Conservation (phyloP, 345 rosid genomes). For the Gossypium herbaceum region DNA sequence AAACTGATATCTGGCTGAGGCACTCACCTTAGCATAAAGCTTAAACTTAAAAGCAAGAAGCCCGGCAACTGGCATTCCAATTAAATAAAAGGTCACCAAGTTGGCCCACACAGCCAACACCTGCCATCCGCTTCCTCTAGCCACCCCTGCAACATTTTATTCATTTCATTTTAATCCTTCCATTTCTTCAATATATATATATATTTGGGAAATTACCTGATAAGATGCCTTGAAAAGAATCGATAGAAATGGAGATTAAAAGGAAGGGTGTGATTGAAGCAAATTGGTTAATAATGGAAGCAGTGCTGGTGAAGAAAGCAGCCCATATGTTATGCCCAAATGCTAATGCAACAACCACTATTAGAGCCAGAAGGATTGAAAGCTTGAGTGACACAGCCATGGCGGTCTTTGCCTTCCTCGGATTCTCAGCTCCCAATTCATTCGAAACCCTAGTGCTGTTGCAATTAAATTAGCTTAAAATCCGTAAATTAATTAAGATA, state of each 20-base stretch:
- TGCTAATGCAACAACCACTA: conserved; percentile 37
- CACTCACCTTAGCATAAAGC: conserved; percentile 44
- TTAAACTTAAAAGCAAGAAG: conserved; percentile 54
- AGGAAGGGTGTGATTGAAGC: conserved; percentile 57
- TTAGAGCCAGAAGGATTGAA: conserved; percentile 46
- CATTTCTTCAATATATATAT: too few species aligned
- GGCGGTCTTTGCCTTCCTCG: conserved; percentile 46
- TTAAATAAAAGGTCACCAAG: conserved; percentile 40
- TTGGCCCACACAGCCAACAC: conserved; percentile 49
- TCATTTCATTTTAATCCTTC: not conserved
- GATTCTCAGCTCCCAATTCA: conserved; percentile 62
- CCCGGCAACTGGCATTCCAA: conserved; percentile 54
- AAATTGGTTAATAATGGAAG: conserved; percentile 35
- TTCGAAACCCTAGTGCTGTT: conserved; percentile 80
- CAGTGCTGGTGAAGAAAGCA: conserved; percentile 46
- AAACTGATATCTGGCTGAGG: too few species aligned
- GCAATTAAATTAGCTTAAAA: not conserved
- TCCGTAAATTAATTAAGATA: not conserved
- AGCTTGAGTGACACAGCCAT: conserved; percentile 47
- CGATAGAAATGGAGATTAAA: conserved; percentile 50
- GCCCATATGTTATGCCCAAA: conserved; percentile 65
- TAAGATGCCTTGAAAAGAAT: conserved; percentile 63
- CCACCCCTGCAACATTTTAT: conserved; percentile 41
- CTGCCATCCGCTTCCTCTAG: conserved; percentile 83
- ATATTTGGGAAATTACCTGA: conserved; percentile 38